Evolutionary conservation across 1,139 yeast species (phyloP).

Genomic region (Suhomyces ambrosiae): DNA sequence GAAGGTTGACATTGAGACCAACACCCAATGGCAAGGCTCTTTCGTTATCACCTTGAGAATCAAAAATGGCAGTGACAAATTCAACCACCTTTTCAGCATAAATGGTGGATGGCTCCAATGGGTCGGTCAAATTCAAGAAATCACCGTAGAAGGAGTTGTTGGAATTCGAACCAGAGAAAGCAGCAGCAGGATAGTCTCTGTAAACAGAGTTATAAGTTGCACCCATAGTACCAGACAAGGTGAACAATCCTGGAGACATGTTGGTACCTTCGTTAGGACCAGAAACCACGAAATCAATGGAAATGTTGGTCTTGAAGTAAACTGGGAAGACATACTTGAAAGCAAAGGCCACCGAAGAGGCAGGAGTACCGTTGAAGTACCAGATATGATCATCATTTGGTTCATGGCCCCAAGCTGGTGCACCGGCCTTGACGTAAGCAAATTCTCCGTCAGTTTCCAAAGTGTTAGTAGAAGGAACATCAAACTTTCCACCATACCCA

Average conservation of each 20-base stretch:
- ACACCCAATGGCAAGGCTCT: constrained; percentile 45
- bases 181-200: constrained; percentile 46
- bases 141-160: constrained; percentile 49
- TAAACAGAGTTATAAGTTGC: constrained; percentile 47
- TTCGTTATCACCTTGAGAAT: constrained; percentile 29
- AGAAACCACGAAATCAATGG: constrained; percentile 46
- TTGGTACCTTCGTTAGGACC: constrained; percentile 54
- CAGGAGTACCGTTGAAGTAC: constrained; percentile 55
- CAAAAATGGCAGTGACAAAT: constrained; percentile 40
- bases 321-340: constrained; percentile 45
- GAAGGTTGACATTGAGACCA: constrained; percentile 53
- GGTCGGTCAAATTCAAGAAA: constrained; percentile 34
- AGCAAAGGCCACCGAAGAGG: constrained; percentile 46
- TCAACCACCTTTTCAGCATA: constrained; percentile 42
- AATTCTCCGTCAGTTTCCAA: constrained; percentile 48
- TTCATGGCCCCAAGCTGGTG: constrained; percentile 53
- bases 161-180: constrained; percentile 47
- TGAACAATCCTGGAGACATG: constrained; percentile 41
- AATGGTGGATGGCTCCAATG: constrained; percentile 41
- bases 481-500: constrained; percentile 59
- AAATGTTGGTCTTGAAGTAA: constrained; percentile 33
- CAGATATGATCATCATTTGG: constrained; percentile 44
- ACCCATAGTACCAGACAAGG: constrained; percentile 50
- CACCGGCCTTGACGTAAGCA: constrained; percentile 42
- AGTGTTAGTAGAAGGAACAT: constrained; percentile 43